Evolutionary conservation across 1,284 basidiomycete genomes (phyloP), one percentile per base, ranked within the genome.

Genomic region (Tilletia indica): DNA sequence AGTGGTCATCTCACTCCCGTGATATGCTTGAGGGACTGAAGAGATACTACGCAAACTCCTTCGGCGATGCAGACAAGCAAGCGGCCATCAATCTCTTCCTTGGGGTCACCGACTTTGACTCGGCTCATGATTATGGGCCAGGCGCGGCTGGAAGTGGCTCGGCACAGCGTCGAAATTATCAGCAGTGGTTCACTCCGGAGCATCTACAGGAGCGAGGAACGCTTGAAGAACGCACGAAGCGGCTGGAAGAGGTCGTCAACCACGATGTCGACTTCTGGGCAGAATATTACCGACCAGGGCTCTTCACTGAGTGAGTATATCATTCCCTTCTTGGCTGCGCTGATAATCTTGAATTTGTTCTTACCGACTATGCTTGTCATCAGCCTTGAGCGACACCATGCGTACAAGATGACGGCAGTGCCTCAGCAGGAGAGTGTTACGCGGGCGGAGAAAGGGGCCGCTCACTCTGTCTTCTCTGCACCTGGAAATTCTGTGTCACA

Each of bases 1-100:
- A 97, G 77, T 99, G 96, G 95, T 95, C 94, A 79, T 96, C 93
- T 78, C 97, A 98, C 85, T 97, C 95, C 2, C 89, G 97, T 36
- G 96, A 99, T 84, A 93, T 98, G 79, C 93, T 99, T 69, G 95
- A 98, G 85, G 97, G 97, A 77, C 91, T 99, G 70, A 89, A 93
- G 69, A 89, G 97, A 21, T 98, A 97, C 84, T 99, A 98, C 82
- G 92, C 95, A 4, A 99, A 99, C 82, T 94, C 93, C 3, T 88
- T 99, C 45, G 80, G 77, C 14, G 82, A 99, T 82, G 94, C 93
- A 1, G 97, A 99, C 85, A 99, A 99, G 85, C 97, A 99, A 85
- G 89, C 92, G 0, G 94, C 97, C 0, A 99, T 98, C 84, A 96
- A 99, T 84, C 88, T 98, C 34, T 99, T 99, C 85, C 89, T 99